Percentiles rank a stretch among this genome's conserved stretches.
Conservation (phyloP, 2,329 filamentous ascomycete species). For the Capronia coronata region DNA sequence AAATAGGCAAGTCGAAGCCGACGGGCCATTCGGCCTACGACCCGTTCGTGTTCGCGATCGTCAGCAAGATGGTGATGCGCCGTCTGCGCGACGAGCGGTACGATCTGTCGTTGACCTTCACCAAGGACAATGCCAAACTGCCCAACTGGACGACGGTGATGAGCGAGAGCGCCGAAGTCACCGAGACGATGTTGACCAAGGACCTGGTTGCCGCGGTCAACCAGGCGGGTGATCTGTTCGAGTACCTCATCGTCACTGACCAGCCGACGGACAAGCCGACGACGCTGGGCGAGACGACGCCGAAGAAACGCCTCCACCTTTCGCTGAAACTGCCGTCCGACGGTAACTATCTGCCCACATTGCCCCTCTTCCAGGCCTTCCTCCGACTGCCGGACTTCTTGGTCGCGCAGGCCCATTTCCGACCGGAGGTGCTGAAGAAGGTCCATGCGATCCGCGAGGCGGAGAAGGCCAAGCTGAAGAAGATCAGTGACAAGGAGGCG, state of each 20-base stretch:
- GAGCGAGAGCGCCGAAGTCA: constrained; percentile 95
- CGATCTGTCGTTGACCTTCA: constrained; percentile 84
- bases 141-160: constrained; percentile 87
- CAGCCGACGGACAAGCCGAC: constrained; percentile 80
- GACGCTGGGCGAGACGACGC: constrained; percentile 74
- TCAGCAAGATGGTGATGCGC: constrained; percentile 94
- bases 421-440: constrained; percentile 81
- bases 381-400: constrained; percentile 78
- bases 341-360: constrained; percentile 55
- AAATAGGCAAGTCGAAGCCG: constrained; percentile 56
- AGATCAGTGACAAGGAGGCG: constrained; percentile 65
- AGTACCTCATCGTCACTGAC: constrained; percentile 83
- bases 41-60: constrained; percentile 87
- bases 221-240: constrained; percentile 69
- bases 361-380: constrained; percentile 74
- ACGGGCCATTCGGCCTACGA: constrained; percentile 62
- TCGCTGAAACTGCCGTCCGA: constrained; percentile 62
- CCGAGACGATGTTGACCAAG: constrained; percentile 76
- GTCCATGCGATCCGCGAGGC: constrained; percentile 73
- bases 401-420: constrained; percentile 72
- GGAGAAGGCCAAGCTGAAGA: constrained; percentile 70
- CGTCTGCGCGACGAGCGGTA: constrained; percentile 84
- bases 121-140: constrained; percentile 86
- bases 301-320: constrained; percentile 81
- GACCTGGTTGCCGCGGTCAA: constrained; percentile 76